Evolutionary conservation across 257 asterid species (phyloP).

Genomic region (Solanum arcanum): DNA sequence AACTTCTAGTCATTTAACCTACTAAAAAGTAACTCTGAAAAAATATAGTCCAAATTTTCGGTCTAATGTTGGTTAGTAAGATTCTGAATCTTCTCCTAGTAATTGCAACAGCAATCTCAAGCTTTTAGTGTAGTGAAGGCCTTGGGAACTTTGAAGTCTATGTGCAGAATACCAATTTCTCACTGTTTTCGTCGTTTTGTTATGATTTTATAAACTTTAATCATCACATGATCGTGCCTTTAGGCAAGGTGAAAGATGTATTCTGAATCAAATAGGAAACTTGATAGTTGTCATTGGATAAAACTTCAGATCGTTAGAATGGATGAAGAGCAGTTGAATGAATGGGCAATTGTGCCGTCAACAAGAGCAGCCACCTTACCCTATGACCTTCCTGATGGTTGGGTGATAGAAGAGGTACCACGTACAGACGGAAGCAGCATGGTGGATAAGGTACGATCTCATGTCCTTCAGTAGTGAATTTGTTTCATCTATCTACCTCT

Average conservation of each 20-base stretch:
- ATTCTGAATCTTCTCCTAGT: neutral
- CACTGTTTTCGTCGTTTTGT: neutral
- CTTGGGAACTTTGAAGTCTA: neutral
- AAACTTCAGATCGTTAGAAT: constrained; percentile 27
- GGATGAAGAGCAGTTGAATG: constrained; percentile 14
- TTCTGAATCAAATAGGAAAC: neutral
- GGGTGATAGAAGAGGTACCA: constrained; percentile 67
- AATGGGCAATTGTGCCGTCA: constrained; percentile 22
- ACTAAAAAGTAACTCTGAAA: neutral
- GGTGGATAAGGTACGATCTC: constrained; percentile 41
- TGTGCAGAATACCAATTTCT: neutral
- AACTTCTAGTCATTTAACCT: neutral
- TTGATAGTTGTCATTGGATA: neutral
- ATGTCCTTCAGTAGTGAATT: neutral
- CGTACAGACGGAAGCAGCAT: constrained; percentile 15
- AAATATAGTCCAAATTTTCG: neutral
- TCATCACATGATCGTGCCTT: neutral
- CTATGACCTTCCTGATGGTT: constrained; percentile 61
- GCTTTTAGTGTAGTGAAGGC: neutral
- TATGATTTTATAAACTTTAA: neutral
- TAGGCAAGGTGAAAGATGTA: neutral
- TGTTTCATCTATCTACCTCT: neutral
- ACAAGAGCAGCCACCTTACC: constrained; percentile 14
- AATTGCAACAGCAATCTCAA: neutral
- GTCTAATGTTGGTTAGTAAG: neutral